Evolutionary conservation across 2,329 filamentous ascomycete species (phyloP).

Genomic region (Pyrenophora teres): DNA sequence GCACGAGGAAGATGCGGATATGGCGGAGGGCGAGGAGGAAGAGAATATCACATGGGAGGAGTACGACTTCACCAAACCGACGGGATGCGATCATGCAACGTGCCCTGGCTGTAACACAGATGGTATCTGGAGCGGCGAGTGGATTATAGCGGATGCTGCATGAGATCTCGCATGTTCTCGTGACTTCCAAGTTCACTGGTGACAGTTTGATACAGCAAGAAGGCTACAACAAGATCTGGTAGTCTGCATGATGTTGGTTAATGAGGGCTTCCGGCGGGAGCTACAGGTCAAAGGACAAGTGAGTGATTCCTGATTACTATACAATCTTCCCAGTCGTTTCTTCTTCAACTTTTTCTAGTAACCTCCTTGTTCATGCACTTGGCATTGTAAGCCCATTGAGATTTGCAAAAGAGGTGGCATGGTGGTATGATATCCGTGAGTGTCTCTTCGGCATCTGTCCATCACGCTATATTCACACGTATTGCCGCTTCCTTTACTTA

Average conservation of each 20-base stretch:
- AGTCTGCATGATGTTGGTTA: no score
- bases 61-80: constrained; percentile 59
- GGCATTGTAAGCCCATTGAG: no score
- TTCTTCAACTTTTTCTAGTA: no score
- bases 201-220: no score
- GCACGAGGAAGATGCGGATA: constrained; percentile 18
- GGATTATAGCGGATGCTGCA: constrained; percentile 6
- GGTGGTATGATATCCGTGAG: neutral
- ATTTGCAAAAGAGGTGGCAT: neutral
- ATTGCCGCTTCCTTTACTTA: neutral
- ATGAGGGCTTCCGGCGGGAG: neutral
- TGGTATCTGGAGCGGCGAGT: constrained; percentile 58
- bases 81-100: constrained; percentile 50
- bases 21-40: constrained; percentile 34
- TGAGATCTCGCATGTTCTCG: neutral
- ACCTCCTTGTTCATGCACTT: no score
- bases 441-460: neutral
- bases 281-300: neutral
- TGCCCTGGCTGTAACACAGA: constrained; percentile 34
- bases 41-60: constrained; percentile 48
- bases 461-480: neutral
- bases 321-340: no score
- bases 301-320: neutral
- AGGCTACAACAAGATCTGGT: no score
- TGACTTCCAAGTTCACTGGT: neutral